These are phyloP conservation scores for Nicotiana otophora DNA, from an alignment of 257 asterid genomes.

Conservation along the genomic window DNA sequence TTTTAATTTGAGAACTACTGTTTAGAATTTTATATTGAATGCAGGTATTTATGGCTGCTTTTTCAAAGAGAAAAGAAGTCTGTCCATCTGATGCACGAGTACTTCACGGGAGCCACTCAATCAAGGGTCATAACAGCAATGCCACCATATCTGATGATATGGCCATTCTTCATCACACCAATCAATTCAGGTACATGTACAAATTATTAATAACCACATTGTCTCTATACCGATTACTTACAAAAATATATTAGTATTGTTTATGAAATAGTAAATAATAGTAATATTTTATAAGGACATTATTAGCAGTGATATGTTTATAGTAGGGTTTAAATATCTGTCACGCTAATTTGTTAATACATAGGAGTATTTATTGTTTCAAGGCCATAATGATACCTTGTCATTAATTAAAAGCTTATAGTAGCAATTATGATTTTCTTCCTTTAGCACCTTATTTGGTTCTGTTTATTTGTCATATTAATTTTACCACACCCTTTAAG, in stretches of 20 bases:
- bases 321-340: not conserved
- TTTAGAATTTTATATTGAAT: not conserved
- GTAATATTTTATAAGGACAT: not conserved
- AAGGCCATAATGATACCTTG: too few species aligned
- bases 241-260: too few species aligned
- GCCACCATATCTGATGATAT: conserved; percentile 19
- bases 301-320: not conserved
- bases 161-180: conserved; percentile 38
- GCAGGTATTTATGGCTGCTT: conserved; percentile 87
- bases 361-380: too few species aligned
- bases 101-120: conserved; percentile 46
- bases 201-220: too few species aligned
- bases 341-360: too few species aligned
- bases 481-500: too few species aligned
- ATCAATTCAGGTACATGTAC: conserved; percentile 53
- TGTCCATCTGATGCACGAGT: conserved; percentile 61
- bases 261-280: too few species aligned
- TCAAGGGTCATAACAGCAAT: conserved; percentile 13
- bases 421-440: too few species aligned
- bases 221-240: too few species aligned
- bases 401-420: too few species aligned
- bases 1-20: not conserved
- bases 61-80: conserved; percentile 52
- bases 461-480: too few species aligned
- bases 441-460: too few species aligned